A percentile compares a stretch with the other conserved stretches of the same genome.
Evolutionary conservation across 768 basidiomycete species (phyloP).

Genomic region (Omphalotus guepiniiformis): DNA sequence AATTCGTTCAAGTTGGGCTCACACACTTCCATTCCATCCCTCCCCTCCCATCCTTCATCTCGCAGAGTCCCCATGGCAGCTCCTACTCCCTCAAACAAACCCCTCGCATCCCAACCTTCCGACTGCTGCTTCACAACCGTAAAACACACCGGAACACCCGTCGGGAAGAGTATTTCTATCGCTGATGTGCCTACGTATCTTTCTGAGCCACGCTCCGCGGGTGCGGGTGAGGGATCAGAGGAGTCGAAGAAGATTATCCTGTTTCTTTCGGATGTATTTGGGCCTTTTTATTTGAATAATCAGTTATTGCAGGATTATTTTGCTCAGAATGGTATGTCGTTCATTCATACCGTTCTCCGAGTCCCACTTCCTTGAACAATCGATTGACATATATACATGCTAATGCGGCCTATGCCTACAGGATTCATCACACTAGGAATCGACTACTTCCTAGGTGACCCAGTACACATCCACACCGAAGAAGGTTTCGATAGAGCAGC

Average conservation of each 20-base stretch:
- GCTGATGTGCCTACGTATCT: slow-evolving; percentile 51
- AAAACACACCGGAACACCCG: slow-evolving; percentile 45
- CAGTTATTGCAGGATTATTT: slow-evolving; percentile 62
- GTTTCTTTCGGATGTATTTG: slow-evolving; percentile 56
- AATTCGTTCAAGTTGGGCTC: too few relatives aligned
- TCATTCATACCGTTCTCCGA: not conserved
- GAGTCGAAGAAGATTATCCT: slow-evolving; percentile 41
- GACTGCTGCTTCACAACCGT: slow-evolving; percentile 52
- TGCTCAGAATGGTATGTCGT: slow-evolving; percentile 47
- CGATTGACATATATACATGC: not conserved
- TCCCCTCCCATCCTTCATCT: too few relatives aligned
- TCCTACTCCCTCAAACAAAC: slow-evolving; percentile 2
- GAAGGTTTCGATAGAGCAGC: slow-evolving; percentile 33
- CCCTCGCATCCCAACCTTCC: slow-evolving; percentile 38
- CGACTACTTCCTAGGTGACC: slow-evolving; percentile 64
- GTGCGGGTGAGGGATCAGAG: slow-evolving; percentile 16
- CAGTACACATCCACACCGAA: slow-evolving; percentile 35
- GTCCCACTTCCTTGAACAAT: not conserved
- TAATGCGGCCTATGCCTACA: too few relatives aligned
- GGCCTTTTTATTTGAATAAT: slow-evolving; percentile 55
- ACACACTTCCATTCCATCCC: too few relatives aligned
- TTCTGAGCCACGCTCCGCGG: slow-evolving; percentile 35
- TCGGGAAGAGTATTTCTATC: slow-evolving; percentile 36
- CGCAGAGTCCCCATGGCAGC: not conserved
- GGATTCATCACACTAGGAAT: slow-evolving; percentile 56